Evolutionary conservation across 371 early-diverging fungal genomes (phyloP), one percentile per base, ranked within the genome.

Genomic region (Mortierella sp.): DNA sequence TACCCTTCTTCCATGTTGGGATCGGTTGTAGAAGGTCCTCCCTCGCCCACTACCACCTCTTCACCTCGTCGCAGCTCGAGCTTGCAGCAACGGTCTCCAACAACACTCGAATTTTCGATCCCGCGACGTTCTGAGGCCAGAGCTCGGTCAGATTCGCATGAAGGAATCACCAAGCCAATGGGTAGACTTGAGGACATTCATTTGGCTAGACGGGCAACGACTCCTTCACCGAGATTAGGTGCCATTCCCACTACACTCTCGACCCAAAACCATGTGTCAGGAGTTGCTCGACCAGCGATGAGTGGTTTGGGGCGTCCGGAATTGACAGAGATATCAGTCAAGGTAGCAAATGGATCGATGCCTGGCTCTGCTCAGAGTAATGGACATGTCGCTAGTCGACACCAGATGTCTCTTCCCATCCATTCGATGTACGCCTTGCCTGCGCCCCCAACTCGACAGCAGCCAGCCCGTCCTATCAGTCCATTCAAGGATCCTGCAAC

Each of bases 331-430:
- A n/a, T n/a, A n/a, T n/a, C n/a, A n/a, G n/a, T n/a, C n/a, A n/a
- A n/a, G n/a, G 53, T 9, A 23, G 53, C 53, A 21, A 9, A 53
- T 53, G 53, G 12, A 19, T 23, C 37, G 5, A 37, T 9, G 37
- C 37, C 37, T 9, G 37, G 37, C 37, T 37, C 37, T 37, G 37
- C 37, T 9, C 37, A 37, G 3, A 37, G 37, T 37, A 37, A 37
- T 9, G 37, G 37, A 9, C 9, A 37, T n/a, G n/a, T n/a, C 37
- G 37, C 37, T 37, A 37, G 37, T 37, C 3, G 37, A 37, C 37
- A 37, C 4, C 71, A 70, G 21, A 58, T 75, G 67, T 77, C 77
- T 18, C 63, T 77, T 11, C 77, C 77, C 9, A 72, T 77, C 45
- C 68, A 72, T 47, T 65, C 62, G n/a, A 61, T 64, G 59, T 72